Conservation (phyloP, 2,329 filamentous ascomycete genomes). For the Ceratocystis huliohia region DNA sequence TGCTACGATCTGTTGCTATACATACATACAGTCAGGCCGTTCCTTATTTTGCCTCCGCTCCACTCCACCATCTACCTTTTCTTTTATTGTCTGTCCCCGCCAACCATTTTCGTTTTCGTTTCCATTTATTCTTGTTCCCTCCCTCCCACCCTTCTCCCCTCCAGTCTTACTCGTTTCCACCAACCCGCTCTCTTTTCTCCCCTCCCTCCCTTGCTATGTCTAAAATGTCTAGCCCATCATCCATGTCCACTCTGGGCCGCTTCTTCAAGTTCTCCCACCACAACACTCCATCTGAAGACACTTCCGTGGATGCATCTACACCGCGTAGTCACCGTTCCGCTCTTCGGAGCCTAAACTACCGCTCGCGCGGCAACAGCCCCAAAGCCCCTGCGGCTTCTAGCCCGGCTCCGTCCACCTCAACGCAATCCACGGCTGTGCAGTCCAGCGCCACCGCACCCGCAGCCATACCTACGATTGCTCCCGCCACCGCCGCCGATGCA, state of each 20-base stretch:
- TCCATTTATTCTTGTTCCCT: background rate
- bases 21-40: background rate
- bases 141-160: background rate
- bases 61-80: background rate
- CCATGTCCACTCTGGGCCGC: conserved; percentile 8
- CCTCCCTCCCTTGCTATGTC: background rate
- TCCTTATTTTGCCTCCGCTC: background rate
- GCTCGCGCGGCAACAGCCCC: background rate
- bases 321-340: conserved; percentile 13
- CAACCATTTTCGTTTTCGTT: background rate
- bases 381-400: background rate
- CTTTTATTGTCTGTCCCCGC: background rate
- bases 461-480: background rate
- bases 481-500: background rate
- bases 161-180: background rate
- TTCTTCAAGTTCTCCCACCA: conserved; percentile 7
- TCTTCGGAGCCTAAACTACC: conserved; percentile 11
- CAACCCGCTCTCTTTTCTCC: background rate
- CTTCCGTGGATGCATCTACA: conserved; percentile 6
- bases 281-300: conserved; percentile 3
- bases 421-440: background rate
- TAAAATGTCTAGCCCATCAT: conserved; percentile 7
- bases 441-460: background rate
- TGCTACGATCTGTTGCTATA: background rate
- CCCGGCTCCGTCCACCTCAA: background rate